Conservation (phyloP, 768 basidiomycete species). For the Suillus subluteus region DNA sequence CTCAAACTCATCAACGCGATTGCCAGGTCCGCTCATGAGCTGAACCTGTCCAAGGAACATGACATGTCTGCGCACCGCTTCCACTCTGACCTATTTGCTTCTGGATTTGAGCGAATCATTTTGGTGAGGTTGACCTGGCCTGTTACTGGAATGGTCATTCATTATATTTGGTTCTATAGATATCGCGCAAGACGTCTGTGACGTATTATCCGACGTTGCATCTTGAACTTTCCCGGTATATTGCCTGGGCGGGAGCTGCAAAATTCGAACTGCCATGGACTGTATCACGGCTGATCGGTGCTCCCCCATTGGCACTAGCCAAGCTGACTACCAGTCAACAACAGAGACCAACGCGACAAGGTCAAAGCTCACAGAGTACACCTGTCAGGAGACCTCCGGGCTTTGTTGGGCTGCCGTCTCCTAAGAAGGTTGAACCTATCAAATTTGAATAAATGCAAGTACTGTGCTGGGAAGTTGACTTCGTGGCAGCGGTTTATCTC, state of each 20-base stretch:
- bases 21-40: conserved; percentile 62
- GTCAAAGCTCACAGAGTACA: conserved; percentile 24
- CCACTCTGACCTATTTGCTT: conserved; percentile 86
- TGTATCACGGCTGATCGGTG: conserved; percentile 75
- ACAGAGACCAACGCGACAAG: conserved; percentile 18
- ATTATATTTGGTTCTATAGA: conserved; percentile 47
- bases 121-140: conserved; percentile 54
- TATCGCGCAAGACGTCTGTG: conserved; percentile 92
- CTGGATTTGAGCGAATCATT: conserved; percentile 89
- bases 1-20: conserved; percentile 85
- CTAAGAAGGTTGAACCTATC: conserved; percentile 47
- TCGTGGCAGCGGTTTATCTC: neutral
- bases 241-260: conserved; percentile 64
- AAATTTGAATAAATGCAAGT: conserved; percentile 38
- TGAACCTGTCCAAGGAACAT: conserved; percentile 67
- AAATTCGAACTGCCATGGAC: conserved; percentile 83
- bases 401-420: conserved; percentile 40
- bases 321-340: conserved; percentile 36
- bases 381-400: conserved; percentile 28
- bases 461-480: neutral
- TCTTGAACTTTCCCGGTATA: conserved; percentile 89
- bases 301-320: conserved; percentile 68
- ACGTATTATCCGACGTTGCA: conserved; percentile 95
- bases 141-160: neutral
- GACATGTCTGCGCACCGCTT: conserved; percentile 81